Evolutionary conservation across 2,329 filamentous ascomycete genomes (phyloP), one percentile per base, ranked within the genome.

Genomic region (Pseudogymnoascus sp.): DNA sequence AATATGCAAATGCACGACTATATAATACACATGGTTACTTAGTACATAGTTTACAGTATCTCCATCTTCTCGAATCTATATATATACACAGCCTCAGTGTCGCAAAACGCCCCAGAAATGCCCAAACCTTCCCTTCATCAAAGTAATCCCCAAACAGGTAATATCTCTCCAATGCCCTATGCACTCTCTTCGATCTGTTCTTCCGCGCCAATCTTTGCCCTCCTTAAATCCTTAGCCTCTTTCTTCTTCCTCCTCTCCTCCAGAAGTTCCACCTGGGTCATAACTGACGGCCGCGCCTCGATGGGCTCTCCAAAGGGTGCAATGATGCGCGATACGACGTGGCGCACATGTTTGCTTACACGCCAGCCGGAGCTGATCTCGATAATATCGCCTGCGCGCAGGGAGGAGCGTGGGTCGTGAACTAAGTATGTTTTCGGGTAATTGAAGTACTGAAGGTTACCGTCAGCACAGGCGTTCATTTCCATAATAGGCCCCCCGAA

Each of bases 311-410:
- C 87, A 63, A 83, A 84, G 1, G 88, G 89, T 3, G 89, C 86
- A 64, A 93, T 82, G 67, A 94, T 92, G 64, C 82, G 78, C 66
- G 86, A 85, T 29, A 94, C 85, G 36, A 92, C 85, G 69, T 93
- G 88, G 26, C 84, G 83, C 68, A 92, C 90, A 65, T 79, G 76
- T 64, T 84, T 84, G 40, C 83, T 85, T 5, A 82, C 83, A 60
- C 84, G 83, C 81, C 81, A 86, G 62, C 85, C 86, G 4, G 84
- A 80, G 6, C 79, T 78, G 68, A 93, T 89, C 64, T 84, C 81
- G 29, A 94, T 84, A 2, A 93, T 83, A 72, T 94, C 90, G 70
- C 90, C 90, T 59, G 82, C 81, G 62, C 85, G 81, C 37, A 92
- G 81, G 26, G 88, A 91, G 67, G 85, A 83, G 73, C 84, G 84